Evolutionary conservation across 164 flowering plant genomes (phyloP), one percentile per base, ranked within the genome.

Genomic region (Nymphaea thermarum): DNA sequence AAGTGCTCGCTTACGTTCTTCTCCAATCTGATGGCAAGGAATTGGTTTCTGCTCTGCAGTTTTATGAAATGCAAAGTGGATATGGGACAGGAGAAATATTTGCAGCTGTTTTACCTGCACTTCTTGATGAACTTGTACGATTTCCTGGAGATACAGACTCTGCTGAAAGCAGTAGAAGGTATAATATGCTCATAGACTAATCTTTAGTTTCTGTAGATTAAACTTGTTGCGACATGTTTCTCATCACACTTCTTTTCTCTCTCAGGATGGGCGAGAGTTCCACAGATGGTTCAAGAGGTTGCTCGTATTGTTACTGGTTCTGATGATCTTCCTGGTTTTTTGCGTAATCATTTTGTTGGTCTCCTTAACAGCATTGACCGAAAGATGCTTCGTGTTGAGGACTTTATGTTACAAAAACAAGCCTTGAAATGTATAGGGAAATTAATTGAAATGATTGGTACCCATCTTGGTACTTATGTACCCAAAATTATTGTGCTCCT

Each of bases 401-500:
- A 90, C 76, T 53, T 85, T 36, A 78, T 71, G 41, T 74, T 93
- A 70, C 96, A 87, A 77, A 87, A 82, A 70, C 98, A 92, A 82
- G 97, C 99, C 60, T 72, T 92, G 78, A 76, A 83, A 76, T 85
- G 96, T 44, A 92, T 95, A 67, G 90, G 85, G 74, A 81, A 90
- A 91, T 84, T 95, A 66, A 92, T 89, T 47, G 82, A 77, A 71
- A 77, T 95, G 96, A 95, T 95, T 94, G 98, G 97, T 57, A 79
- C 88, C 73, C 89, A 90, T 53, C 91, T 95, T 69, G 78, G 79
- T 67, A 95, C 96, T 0, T 86, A 90, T 83, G 96, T 92, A 68
- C 99, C 99, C 16, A 95, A 95, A 77, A 73, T 95, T 42, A 87
- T 95, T 96, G 99, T 95, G 66, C 99, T 95, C 81, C 94, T 95